Percentiles rank a stretch among this genome's conserved stretches.
phyloP scores from a whole-genome alignment of 2,329 filamentous ascomycete genomes.

The Exserohilum rostratum region DNA sequence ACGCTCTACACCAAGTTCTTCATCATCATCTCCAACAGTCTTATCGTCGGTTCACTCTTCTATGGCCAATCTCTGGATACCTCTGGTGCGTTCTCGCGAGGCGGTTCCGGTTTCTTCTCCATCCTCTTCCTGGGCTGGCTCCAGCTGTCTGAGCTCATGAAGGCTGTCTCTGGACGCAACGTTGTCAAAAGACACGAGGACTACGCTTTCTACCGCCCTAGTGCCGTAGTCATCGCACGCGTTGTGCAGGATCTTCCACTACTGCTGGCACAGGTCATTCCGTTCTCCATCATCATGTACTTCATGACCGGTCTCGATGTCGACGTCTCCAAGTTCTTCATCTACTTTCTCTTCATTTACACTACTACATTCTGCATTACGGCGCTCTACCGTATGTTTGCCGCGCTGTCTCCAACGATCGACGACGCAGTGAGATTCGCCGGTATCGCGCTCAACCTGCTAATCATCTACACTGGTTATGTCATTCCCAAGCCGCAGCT shows the following conservation, averaged over 20 bases:
- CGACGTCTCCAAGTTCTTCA: constrained; percentile 68
- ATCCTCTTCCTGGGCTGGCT: constrained; percentile 72
- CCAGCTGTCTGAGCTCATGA: constrained; percentile 78
- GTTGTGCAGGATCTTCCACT: constrained; percentile 69
- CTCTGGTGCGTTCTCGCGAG: constrained; percentile 66
- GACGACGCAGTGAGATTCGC: constrained; percentile 70
- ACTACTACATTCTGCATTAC: constrained; percentile 67
- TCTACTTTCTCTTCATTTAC: constrained; percentile 69
- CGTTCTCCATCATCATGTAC: constrained; percentile 68
- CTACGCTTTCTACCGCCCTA: constrained; percentile 73
- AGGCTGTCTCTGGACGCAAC: constrained; percentile 72
- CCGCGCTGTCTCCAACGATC: constrained; percentile 66
- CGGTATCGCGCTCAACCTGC: constrained; percentile 66
- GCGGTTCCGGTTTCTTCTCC: constrained; percentile 70
- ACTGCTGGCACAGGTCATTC: constrained; percentile 62
- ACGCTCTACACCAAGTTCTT: constrained; percentile 76
- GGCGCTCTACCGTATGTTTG: constrained; percentile 70
- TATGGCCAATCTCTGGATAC: constrained; percentile 68
- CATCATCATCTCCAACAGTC: constrained; percentile 74
- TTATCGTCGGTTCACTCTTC: constrained; percentile 81
- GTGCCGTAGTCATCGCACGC: constrained; percentile 66
- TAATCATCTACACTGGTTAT: constrained; percentile 70
- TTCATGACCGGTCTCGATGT: constrained; percentile 67
- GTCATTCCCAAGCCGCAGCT: constrained; percentile 70
- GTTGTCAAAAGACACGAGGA: constrained; percentile 72